Base-by-base conservation (phyloP, 2,329 filamentous ascomycete species). In the Fusarium odoratissimum region DNA sequence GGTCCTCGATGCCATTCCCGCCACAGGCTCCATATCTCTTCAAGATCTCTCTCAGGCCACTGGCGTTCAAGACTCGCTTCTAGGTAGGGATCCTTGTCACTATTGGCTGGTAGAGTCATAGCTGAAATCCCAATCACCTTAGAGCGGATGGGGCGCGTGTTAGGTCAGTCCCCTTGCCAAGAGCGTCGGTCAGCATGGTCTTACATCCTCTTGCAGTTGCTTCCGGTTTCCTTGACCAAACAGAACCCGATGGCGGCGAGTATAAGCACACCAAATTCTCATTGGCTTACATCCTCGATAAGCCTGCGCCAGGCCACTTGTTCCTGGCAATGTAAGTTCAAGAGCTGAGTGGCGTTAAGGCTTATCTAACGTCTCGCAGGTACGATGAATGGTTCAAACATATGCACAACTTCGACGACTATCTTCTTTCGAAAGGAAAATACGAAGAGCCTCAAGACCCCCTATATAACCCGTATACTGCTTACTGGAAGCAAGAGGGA, bases 311-410 rank as follows among this genome's bases (percentile, higher is more conserved):
- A 1, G 79, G 78, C 0, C 76, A 81, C 38, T 56, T 81, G 13
- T 81, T 80, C 63, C 62, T 79, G 6, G 74, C 75, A 60, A 79
- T 80, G 76, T 78, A 60, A 33, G 68, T n/a, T 42, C 17, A 9
- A 9, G 11, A 25, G 7, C 12, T 38, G n/a, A 17, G 12, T 51
- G 38, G 25, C 37, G 21, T 28, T 14, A 28, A 11, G n/a, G 4
- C 23, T 31, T 9, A 38, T 49, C 60, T 44, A 25, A 49, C 54
- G n/a, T 28, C 31, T 30, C 19, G 7, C 45, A 79, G 77, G 78
- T 79, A 80, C 42, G 79, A 81, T 51, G 76, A 80, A 41, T 81
- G 78, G 78, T 76, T 80, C 62, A 80, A 77, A 52, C 76, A 79
- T 52, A 79, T 80, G 77, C 69, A 77, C 72, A 76, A 77, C 65